A percentile compares a stretch with the other conserved stretches of the same genome.
phyloP scores from a whole-genome alignment of 331 rosid species.

The Malus hybrid region DNA sequence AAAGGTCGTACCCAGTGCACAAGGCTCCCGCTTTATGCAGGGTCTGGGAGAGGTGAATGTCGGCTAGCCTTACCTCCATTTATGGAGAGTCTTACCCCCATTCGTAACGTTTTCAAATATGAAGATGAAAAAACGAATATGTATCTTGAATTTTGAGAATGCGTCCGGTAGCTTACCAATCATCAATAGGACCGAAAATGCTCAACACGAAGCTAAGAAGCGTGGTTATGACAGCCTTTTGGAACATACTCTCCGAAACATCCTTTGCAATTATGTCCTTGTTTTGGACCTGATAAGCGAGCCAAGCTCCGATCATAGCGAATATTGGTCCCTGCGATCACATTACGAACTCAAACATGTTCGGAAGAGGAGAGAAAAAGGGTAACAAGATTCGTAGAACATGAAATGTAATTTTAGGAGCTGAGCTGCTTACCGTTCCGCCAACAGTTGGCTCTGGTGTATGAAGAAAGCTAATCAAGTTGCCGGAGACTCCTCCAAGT shows the following conservation, averaged over 20 bases:
- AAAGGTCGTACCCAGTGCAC: too few relatives aligned
- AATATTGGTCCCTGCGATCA: conserved; percentile 72
- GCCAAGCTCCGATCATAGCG: conserved; percentile 95
- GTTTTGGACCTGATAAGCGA: conserved; percentile 62
- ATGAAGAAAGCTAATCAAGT: conserved; percentile 75
- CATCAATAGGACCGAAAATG: conserved; percentile 72
- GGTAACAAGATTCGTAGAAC: neutral
- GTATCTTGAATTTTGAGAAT: too few relatives aligned
- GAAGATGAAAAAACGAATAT: too few relatives aligned
- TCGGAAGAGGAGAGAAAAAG: neutral
- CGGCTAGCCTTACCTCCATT: too few relatives aligned
- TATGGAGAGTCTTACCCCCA: too few relatives aligned
- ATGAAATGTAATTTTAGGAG: neutral
- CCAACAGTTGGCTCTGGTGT: conserved; percentile 82
- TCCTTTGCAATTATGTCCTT: conserved; percentile 43
- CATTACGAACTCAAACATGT: neutral
- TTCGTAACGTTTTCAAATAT: too few relatives aligned
- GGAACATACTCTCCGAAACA: conserved; percentile 49
- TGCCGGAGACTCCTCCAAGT: conserved; percentile 90
- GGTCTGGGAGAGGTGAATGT: too few relatives aligned
- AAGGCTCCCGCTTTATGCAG: too few relatives aligned
- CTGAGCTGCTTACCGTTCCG: conserved; percentile 54
- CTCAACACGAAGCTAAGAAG: conserved; percentile 49
- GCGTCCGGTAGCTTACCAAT: conserved; percentile 39
- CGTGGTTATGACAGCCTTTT: conserved; percentile 58